These are phyloP conservation scores for Mycosarcoma mackinlayi DNA, from an alignment of 1,284 basidiomycete species.

Conservation along the genomic window DNA sequence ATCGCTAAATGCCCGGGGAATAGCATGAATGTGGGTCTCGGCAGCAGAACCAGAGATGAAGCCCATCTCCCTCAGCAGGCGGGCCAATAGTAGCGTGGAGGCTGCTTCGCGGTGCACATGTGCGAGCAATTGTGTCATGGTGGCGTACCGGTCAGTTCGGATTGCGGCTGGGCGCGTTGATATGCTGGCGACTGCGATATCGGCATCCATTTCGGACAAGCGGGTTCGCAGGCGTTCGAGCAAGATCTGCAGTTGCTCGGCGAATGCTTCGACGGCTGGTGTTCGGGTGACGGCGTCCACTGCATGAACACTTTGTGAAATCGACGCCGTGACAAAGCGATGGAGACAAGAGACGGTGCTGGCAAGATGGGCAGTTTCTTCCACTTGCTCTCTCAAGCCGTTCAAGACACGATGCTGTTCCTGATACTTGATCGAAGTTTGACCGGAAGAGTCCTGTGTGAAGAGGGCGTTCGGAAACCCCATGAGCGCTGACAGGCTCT, in stretches of 20 bases:
- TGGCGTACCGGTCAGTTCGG: constrained; percentile 16
- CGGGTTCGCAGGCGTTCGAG: constrained; percentile 17
- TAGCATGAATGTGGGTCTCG: neutral
- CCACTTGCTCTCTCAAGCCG: constrained; percentile 23
- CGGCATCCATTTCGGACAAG: constrained; percentile 33
- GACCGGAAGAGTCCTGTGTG: neutral
- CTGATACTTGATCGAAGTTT: neutral
- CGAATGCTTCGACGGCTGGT: constrained; percentile 40
- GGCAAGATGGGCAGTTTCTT: constrained; percentile 9
- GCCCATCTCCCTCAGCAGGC: constrained; percentile 21
- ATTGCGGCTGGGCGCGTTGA: constrained; percentile 5
- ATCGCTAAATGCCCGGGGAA: constrained; percentile 21
- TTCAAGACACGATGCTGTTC: neutral
- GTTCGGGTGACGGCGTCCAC: constrained; percentile 33
- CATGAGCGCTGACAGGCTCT: constrained; percentile 26
- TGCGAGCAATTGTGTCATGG: constrained; percentile 28
- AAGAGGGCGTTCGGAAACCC: constrained; percentile 25
- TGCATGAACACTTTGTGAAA: constrained; percentile 25
- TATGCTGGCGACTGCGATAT: constrained; percentile 18
- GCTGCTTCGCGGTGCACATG: constrained; percentile 21
- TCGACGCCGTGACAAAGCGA: constrained; percentile 9
- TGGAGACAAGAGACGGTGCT: constrained; percentile 15
- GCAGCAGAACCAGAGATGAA: constrained; percentile 6
- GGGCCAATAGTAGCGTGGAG: constrained; percentile 19
- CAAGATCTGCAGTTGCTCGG: constrained; percentile 33